Base-by-base conservation (phyloP, 192 early-diverging fungal species). In the Podila minutissima region DNA sequence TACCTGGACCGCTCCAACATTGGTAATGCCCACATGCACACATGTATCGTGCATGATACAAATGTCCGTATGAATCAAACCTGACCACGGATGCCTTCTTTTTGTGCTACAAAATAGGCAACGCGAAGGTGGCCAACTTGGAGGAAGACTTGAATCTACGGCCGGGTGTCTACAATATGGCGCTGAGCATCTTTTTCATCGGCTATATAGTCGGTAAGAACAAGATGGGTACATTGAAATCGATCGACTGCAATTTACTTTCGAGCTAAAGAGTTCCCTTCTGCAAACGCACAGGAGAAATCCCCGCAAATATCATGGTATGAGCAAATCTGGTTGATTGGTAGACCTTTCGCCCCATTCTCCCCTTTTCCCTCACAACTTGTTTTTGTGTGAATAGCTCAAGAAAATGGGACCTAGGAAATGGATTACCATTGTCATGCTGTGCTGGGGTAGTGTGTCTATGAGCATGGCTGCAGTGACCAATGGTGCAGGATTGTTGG, bases 121-220 rank as follows among this genome's bases (percentile, higher is more conserved):
- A 88, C 62, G 87, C 87, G 2, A 86, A 87, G 53, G 61, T 89
- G 3, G 79, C 83, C 5, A 74, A 68, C n/a, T 10, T 89, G 28
- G 75, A 75, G 26, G 55, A 51, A 19, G 82, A 88, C 49, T 50
- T 89, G 28, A 72, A 74, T 26, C 64, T 89, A 8, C 59, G 29
- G 19, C 58, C 65, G 12, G 71, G 59, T 59, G 70, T 83, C 9
- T 91, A 88, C 64, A 89, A 89, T 33, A 65, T 77, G 64, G 82
- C 88, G 20, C 50, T 92, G 3, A 87, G 89, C 38, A 83, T 87
- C 35, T 91, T 91, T 82, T 92, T 89, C 66, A 70, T 91, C 41
- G 89, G 87, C 38, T 86, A 86, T 64, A 77, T 86, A 72, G 73
- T 49, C 9, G 64, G 64, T 65, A 50, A 26, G 24, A 10, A 24